Evolutionary conservation across 2,329 filamentous ascomycete species (phyloP), one percentile per base, ranked within the genome.

Genomic region (Ophiostoma sp.): DNA sequence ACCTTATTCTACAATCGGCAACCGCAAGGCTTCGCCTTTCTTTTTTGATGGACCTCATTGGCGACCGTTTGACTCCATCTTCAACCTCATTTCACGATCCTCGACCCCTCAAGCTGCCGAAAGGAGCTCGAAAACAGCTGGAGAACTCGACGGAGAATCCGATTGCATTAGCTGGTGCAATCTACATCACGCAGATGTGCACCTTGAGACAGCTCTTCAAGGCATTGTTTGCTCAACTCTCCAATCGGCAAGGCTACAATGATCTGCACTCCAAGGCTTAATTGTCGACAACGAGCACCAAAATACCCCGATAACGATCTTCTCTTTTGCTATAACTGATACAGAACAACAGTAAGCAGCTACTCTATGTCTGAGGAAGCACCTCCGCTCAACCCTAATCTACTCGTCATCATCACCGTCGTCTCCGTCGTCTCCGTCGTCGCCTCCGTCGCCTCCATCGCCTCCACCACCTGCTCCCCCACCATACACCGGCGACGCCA

Each of bases 401-500:
- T 45, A 52, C 48, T 71, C 19, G 17, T 63, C 69, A 25, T 55
- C 68, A n/a, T 39, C 28, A 11, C 39, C 48, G 31, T 59, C 72
- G 11, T 42, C 48, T 36, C 45, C 72, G 52, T 45, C 61, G 6
- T 39, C 61, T 9, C 42, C 59, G 15, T 61, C 48, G 6, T 57
- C 70, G 1, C 25, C n/a, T 8, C 28, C 59, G 17, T 42, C 70
- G 22, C 63, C 70, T 12, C 28, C 70, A 42, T 61, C 71, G 9
- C 42, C 71, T 6, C 36, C 63, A 9, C 12, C 59, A 5, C 11
- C 17, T 5, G 28, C 70, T 11, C 33, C 48, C 19, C 61, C 70
- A 5, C 73, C 73, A 28, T 36, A 70, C 15, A 61, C 57, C 2
- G 69, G 69, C 22, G 33, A 48, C 2, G 52, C 70, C 6, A 72